phyloP scores from a whole-genome alignment of 148 eudicot genomes.

The Persicaria maculosa region DNA sequence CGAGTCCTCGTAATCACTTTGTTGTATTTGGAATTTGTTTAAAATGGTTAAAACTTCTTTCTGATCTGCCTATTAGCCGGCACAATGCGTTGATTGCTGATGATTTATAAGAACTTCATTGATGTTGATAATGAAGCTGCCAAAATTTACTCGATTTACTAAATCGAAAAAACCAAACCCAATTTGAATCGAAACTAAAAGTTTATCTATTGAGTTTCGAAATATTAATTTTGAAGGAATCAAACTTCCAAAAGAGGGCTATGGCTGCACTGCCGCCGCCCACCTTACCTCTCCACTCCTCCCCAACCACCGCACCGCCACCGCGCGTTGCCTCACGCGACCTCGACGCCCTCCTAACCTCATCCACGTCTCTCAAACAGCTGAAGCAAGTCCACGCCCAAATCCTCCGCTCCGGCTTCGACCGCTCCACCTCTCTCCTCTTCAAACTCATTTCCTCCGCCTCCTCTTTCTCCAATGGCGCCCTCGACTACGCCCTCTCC shows the following conservation, averaged over 20 bases:
- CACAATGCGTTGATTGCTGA: too few relatives aligned
- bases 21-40: neutral
- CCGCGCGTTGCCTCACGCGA: neutral
- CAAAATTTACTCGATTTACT: too few relatives aligned
- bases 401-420: constrained; percentile 26
- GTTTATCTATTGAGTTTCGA: too few relatives aligned
- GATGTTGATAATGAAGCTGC: too few relatives aligned
- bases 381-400: constrained; percentile 45
- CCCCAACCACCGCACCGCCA: constrained; percentile 23
- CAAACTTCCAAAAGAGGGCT: too few relatives aligned
- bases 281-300: constrained; percentile 12
- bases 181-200: too few relatives aligned
- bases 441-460: constrained; percentile 28
- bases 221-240: too few relatives aligned
- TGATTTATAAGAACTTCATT: too few relatives aligned
- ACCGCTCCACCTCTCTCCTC: constrained; percentile 28
- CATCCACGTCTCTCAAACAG: constrained; percentile 29
- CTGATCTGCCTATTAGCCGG: too few relatives aligned
- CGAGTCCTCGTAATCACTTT: neutral
- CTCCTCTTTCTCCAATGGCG: constrained; percentile 17
- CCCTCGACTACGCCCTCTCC: constrained; percentile 30
- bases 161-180: too few relatives aligned
- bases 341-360: constrained; percentile 15
- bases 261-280: neutral
- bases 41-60: neutral